Evolutionary conservation across 1,284 basidiomycete genomes (phyloP).

Genomic region (Trichosporon sp.): DNA sequence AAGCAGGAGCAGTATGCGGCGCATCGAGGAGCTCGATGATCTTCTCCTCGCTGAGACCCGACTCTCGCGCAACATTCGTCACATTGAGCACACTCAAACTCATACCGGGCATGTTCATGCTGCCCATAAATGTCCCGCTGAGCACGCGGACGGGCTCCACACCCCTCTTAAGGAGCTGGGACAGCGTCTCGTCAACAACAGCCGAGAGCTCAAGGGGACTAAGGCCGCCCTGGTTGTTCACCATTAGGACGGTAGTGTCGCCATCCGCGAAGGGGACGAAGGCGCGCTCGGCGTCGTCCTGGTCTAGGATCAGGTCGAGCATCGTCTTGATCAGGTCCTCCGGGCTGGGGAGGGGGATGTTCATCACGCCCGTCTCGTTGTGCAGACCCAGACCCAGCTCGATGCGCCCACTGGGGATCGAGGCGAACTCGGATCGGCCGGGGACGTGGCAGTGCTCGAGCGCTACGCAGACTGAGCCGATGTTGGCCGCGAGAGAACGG

Average conservation of each 20-base stretch:
- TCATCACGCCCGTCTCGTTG: slow-evolving; percentile 51
- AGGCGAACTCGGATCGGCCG: slow-evolving; percentile 46
- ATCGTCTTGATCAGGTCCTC: slow-evolving; percentile 38
- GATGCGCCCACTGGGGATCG: slow-evolving; percentile 47
- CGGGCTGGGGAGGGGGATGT: slow-evolving; percentile 33
- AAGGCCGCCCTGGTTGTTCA: slow-evolving; percentile 53
- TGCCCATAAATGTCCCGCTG: slow-evolving; percentile 50
- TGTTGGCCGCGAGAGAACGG: slow-evolving; percentile 39
- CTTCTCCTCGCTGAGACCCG: slow-evolving; percentile 24
- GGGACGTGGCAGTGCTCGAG: slow-evolving; percentile 53
- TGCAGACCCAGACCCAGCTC: slow-evolving; percentile 53
- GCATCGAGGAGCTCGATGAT: slow-evolving; percentile 50
- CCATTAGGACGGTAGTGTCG: slow-evolving; percentile 44
- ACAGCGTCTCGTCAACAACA: slow-evolving; percentile 47
- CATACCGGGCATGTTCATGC: slow-evolving; percentile 52
- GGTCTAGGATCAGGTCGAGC: slow-evolving; percentile 43
- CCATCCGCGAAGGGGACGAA: slow-evolving; percentile 49
- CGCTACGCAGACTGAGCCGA: slow-evolving; percentile 49
- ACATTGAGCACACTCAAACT: slow-evolving; percentile 50
- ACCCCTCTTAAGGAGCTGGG: slow-evolving; percentile 36
- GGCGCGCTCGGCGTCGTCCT: slow-evolving; percentile 49
- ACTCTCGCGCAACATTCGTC: slow-evolving; percentile 38
- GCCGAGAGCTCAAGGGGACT: slow-evolving; percentile 50
- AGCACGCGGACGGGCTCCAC: slow-evolving; percentile 48
- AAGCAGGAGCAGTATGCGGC: slow-evolving; percentile 47